A percentile compares a stretch with the other conserved stretches of the same genome.
Conservation (phyloP, 148 eudicot genomes). For the Rhododendron vialii region DNA sequence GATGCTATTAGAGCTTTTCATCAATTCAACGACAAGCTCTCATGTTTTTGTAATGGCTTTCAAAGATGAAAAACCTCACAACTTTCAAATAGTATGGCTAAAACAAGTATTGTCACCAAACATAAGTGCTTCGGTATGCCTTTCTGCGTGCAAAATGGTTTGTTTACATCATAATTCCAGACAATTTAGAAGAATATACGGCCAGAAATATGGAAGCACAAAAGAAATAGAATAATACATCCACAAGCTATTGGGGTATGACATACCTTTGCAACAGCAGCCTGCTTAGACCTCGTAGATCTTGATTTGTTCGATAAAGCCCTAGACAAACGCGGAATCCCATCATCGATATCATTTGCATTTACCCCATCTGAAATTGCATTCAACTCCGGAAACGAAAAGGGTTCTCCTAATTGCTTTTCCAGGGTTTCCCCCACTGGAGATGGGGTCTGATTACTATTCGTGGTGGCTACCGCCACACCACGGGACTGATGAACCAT, state of each 20-base stretch:
- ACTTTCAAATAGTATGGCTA: not conserved
- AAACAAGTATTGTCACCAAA: not conserved
- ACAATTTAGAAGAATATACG: not conserved
- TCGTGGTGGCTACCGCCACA: constrained; percentile 28
- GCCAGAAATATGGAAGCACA: not conserved
- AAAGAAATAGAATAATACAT: not conserved
- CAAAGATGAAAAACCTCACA: not conserved
- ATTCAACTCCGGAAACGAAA: constrained; percentile 56
- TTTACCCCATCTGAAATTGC: constrained; percentile 21
- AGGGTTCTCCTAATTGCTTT: constrained; percentile 49
- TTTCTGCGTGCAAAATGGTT: not conserved
- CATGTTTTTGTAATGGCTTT: not conserved
- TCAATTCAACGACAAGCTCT: not conserved
- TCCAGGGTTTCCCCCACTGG: constrained; percentile 30
- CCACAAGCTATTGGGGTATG: not conserved
- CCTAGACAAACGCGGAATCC: constrained; percentile 76
- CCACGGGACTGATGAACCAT: constrained; percentile 36
- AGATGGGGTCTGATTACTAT: constrained; percentile 18
- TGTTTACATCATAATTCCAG: not conserved
- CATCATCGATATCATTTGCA: constrained; percentile 58
- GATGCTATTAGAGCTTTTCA: not conserved
- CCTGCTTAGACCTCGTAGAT: constrained; percentile 72
- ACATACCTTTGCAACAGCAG: constrained; percentile 79
- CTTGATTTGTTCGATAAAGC: constrained; percentile 61
- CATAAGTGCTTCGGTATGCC: not conserved